Evolutionary conservation across 805 yeast species (phyloP).

Genomic region (Millerozyma miso): DNA sequence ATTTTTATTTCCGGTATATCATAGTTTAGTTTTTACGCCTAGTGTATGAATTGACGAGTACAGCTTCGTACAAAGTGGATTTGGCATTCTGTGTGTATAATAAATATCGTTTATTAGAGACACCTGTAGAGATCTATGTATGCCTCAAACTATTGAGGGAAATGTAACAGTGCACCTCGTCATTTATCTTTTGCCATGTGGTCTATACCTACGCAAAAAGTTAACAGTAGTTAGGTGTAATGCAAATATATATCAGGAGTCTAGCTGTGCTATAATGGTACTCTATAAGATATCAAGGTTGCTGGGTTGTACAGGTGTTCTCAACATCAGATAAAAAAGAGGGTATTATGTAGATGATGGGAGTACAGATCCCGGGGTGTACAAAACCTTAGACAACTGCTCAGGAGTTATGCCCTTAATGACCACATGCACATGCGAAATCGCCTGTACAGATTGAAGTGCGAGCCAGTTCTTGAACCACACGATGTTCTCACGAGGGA

Average conservation of each 20-base stretch:
- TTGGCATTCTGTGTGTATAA: background rate
- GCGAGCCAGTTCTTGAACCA: conserved; percentile 77
- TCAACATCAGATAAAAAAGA: no score
- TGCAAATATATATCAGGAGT: background rate
- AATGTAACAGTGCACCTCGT: no score
- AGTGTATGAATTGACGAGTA: background rate
- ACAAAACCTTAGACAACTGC: conserved; percentile 14
- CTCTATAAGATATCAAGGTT: background rate
- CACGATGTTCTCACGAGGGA: conserved; percentile 34
- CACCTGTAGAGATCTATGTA: no score
- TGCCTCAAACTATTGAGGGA: no score
- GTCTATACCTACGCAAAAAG: no score
- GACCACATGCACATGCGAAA: conserved; percentile 70
- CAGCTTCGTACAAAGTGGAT: background rate
- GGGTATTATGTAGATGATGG: background rate
- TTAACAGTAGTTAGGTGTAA: no score
- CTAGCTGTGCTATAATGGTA: background rate
- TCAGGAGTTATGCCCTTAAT: conserved; percentile 36
- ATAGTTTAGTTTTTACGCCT: background rate
- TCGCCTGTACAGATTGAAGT: conserved; percentile 60
- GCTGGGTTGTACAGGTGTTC: no score
- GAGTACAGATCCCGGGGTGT: conserved; percentile 10
- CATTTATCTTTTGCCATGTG: no score
- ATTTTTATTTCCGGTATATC: background rate
- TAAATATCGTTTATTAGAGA: background rate